These are phyloP conservation scores for Russula sp. DNA, from an alignment of 768 basidiomycete genomes.

Conservation along the genomic window DNA sequence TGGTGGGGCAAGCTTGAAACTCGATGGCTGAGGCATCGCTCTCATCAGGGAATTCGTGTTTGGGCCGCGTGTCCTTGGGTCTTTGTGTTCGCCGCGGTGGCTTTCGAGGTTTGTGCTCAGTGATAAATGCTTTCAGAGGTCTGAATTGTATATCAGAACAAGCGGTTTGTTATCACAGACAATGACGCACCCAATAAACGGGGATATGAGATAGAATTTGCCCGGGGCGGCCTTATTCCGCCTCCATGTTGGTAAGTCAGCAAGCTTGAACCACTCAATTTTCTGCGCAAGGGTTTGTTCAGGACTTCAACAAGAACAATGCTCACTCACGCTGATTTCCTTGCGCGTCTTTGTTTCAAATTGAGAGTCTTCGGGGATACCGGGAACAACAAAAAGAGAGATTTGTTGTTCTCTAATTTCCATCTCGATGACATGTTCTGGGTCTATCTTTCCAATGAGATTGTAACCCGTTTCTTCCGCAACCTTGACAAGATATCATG, in stretches of 20 bases:
- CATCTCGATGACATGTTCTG: conserved; percentile 72
- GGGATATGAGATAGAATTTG: conserved; percentile 93
- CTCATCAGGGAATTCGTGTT: conserved; percentile 32
- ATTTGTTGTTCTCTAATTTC: conserved; percentile 89
- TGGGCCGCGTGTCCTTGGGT: conserved; percentile 28
- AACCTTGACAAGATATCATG: conserved; percentile 54
- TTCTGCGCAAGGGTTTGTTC: conserved; percentile 51
- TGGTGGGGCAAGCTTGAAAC: conserved; percentile 30
- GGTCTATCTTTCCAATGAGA: conserved; percentile 61
- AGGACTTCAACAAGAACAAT: conserved; percentile 9
- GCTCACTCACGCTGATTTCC: conserved; percentile 84
- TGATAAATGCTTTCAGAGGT: conserved; percentile 64
- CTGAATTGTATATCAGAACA: conserved; percentile 37
- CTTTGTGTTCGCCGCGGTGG: conserved; percentile 42
- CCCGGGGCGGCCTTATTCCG: conserved; percentile 63
- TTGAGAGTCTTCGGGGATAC: conserved; percentile 79
- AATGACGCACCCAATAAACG: conserved; percentile 76
- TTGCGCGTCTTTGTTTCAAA: conserved; percentile 96
- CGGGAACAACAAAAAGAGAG: conserved; percentile 85
- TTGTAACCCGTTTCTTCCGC: conserved; percentile 97
- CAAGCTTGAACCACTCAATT: conserved; percentile 93
- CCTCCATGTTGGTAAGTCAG: conserved; percentile 92
- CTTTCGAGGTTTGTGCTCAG: conserved; percentile 56
- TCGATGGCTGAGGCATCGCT: conserved; percentile 34
- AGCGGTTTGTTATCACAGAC: conserved; percentile 15